Base-by-base conservation (phyloP, 2,329 filamentous ascomycete genomes). In the Aspergillus costaricaensis region DNA sequence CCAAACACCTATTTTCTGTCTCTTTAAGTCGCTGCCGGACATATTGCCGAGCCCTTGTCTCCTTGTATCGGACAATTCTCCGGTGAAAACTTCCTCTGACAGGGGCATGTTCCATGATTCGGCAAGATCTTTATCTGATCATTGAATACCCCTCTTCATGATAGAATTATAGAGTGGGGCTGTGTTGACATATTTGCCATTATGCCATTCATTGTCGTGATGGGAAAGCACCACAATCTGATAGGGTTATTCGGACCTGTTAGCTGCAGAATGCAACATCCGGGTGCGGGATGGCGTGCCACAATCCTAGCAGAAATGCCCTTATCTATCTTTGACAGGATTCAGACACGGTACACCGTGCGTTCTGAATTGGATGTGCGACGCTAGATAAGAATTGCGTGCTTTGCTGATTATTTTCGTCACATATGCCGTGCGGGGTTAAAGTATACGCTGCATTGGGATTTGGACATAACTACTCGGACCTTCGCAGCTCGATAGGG, bases 201-300 rank as follows among this genome's bases (percentile, higher is more conserved):
- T 56, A 41, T 60, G 55, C 63, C 63, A 60, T 55, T 17, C 17
- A 32, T 47, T 65, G 61, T 66, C 68, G 65, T 55, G 61, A 69
- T 70, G 56, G 9, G 39, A 32, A 12, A 17, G n/a, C 17, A 36
- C 27, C 27, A 48, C 15, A 27, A 32, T 19, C 25, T 39, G 17
- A 43, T 27, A 23, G 17, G 56, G 15, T 56, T 21, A 17, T 50
- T 55, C 41, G 52, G 61, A 60, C 65, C 25, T 14, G 14, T 32
- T 50, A n/a, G 47, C 25, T 30, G 47, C n/a, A 15, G 39, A 47
- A 14, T 10, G 25, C 53, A 55, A 55, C 62, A 65, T 65, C 56
- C 43, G 53, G 38, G 53, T 59, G 53, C 43, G 39, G 53, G 64
- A 71, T 72, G 69, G 61, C 69, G 69, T 70, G 67, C 67, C 55